Conservation (phyloP, 2,329 filamentous ascomycete species). For the Colletotrichum limetticola region DNA sequence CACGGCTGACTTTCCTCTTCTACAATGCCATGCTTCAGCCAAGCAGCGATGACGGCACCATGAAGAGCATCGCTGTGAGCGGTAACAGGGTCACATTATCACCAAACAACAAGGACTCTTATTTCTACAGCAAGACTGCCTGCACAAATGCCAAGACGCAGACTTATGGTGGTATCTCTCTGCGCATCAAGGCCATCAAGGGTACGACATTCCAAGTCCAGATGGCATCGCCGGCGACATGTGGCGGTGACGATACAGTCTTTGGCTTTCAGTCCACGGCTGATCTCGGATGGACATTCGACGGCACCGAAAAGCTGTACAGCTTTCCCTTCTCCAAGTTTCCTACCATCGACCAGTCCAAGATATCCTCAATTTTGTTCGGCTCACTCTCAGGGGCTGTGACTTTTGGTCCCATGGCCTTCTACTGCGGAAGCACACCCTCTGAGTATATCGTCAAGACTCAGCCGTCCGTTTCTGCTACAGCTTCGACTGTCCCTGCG, state of each 20-base stretch:
- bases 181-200: slow-evolving; percentile 63
- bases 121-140: slow-evolving; percentile 68
- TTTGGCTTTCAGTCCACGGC: slow-evolving; percentile 52
- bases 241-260: slow-evolving; percentile 50
- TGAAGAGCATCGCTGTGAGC: slow-evolving; percentile 64
- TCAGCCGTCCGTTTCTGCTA: slow-evolving; percentile 50
- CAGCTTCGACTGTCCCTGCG: slow-evolving; percentile 58
- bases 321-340: slow-evolving; percentile 66
- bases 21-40: slow-evolving; percentile 69
- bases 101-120: slow-evolving; percentile 59
- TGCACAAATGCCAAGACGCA: slow-evolving; percentile 59
- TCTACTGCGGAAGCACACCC: slow-evolving; percentile 66
- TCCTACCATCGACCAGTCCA: slow-evolving; percentile 58
- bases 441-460: slow-evolving; percentile 59
- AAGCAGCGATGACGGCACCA: slow-evolving; percentile 66
- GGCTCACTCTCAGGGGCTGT: slow-evolving; percentile 56
- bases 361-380: slow-evolving; percentile 64
- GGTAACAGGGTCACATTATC: slow-evolving; percentile 63
- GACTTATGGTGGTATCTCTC: slow-evolving; percentile 64
- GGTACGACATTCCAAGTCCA: slow-evolving; percentile 64
- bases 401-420: slow-evolving; percentile 65
- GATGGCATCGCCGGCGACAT: slow-evolving; percentile 59
- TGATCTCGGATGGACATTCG: slow-evolving; percentile 69
- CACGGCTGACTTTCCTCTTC: slow-evolving; percentile 68
- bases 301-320: slow-evolving; percentile 68